Base-by-base conservation (phyloP, 768 basidiomycete species). In the Ramaria sp. region DNA sequence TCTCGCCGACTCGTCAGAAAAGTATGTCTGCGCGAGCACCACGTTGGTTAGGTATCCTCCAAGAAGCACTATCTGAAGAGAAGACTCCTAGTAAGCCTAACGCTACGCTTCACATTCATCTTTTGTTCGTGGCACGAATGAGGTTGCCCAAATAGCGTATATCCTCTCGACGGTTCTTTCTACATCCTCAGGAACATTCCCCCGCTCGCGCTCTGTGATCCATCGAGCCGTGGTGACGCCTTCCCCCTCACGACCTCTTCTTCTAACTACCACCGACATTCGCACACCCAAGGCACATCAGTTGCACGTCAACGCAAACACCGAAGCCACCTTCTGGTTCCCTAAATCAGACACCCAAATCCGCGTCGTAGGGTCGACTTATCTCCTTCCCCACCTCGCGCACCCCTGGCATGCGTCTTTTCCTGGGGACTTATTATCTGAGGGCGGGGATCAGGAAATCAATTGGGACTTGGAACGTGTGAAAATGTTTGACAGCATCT, bases 261-360 rank as follows among this genome's bases (percentile, higher is more conserved):
- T 92, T 60, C 63, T 90, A 45, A 72, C 77, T 49, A 79, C 83
- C 12, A 88, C 88, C 48, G 89, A 91, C 70, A 66, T 83, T 47
- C 84, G 90, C 24, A 75, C 82, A 1, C 81, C 82, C 20, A 92
- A 92, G 63, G 75, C 80, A 34, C 48, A 68, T 1, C 83, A 90
- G 61, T 70, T 90, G 48, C 71, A 70, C 22, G 64, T 72, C 38
- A 73, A 73, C 56, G 64, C 75, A 10, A 66, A 72, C 43, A 77
- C 83, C 59, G 84, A 91, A 66, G 61, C 84, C 43, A 79, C 75
- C 11, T 91, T 86, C 83, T 93, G 88, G 87, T 77, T 83, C 53
- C 73, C 78, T 31, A 76, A 78, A 20, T 76, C 80, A 0, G 67
- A 76, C 53, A 82, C 88, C 65, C 91, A 94, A 63, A 91, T 83